phyloP scores from a whole-genome alignment of 2,329 filamentous ascomycete genomes.

The Aureobasidium pullulans region DNA sequence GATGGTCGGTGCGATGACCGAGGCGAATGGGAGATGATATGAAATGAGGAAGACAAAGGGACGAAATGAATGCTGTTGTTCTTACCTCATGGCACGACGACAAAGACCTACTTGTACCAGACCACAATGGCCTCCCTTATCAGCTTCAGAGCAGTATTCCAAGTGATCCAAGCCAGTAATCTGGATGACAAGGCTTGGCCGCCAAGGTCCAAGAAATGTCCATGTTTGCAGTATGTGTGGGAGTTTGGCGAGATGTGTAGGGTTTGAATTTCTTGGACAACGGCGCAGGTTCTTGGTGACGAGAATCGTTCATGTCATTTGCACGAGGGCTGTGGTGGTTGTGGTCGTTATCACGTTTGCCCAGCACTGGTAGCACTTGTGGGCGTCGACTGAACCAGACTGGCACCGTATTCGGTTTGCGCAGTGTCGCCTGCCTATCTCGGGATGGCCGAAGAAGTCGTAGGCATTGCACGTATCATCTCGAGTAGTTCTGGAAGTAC shows the following conservation, averaged over 20 bases:
- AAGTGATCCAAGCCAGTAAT: slow-evolving; percentile 8
- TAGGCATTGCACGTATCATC: no score
- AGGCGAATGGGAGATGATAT: neutral
- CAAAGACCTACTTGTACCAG: neutral
- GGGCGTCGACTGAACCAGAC: neutral
- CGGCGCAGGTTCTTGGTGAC: neutral
- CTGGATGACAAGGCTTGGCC: neutral
- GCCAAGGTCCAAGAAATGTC: slow-evolving; percentile 1
- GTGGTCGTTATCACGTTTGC: neutral
- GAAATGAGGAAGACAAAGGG: neutral
- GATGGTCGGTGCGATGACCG: neutral
- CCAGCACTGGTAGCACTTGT: neutral
- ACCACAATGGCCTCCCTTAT: neutral
- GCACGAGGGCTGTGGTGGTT: neutral
- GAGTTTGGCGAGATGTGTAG: neutral
- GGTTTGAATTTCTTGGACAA: neutral
- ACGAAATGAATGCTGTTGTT: neutral
- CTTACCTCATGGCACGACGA: neutral
- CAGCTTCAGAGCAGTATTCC: neutral
- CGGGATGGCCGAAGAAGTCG: neutral
- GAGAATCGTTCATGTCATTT: neutral
- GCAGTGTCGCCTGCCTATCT: neutral
- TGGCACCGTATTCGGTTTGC: neutral
- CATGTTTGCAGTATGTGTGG: neutral
- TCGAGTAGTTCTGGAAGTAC: no score